Percentiles rank a stretch among this genome's conserved stretches.
phyloP scores from a whole-genome alignment of 2,329 filamentous ascomycete genomes.

The Pseudocercospora vitis region DNA sequence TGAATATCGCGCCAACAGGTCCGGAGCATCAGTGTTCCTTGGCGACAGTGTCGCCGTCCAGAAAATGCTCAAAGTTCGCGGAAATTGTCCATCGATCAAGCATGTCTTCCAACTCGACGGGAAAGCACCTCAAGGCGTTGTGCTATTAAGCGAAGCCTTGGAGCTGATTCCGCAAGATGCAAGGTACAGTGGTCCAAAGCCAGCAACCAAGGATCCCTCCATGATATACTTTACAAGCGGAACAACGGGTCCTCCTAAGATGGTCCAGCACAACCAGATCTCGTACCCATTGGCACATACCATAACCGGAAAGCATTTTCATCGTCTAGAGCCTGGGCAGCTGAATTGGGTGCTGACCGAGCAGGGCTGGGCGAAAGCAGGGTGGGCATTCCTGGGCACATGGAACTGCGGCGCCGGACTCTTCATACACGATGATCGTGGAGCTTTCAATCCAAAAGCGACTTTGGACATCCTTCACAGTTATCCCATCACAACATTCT shows the following conservation, averaged over 20 bases:
- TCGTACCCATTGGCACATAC: constrained; percentile 44
- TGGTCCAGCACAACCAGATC: constrained; percentile 45
- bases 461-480: constrained; percentile 39
- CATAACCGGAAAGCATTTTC: constrained; percentile 44
- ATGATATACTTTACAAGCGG: constrained; percentile 44
- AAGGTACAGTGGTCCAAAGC: constrained; percentile 27
- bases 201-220: constrained; percentile 35
- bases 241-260: constrained; percentile 45
- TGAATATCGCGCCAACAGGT: constrained; percentile 39
- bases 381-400: constrained; percentile 43
- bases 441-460: constrained; percentile 36
- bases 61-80: constrained; percentile 38
- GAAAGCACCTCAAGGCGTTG: constrained; percentile 25
- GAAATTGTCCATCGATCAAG: constrained; percentile 37
- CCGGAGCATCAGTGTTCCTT: constrained; percentile 41
- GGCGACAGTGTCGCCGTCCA: constrained; percentile 40
- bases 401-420: constrained; percentile 46
- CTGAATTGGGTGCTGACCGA: constrained; percentile 45
- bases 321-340: constrained; percentile 39
- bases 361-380: constrained; percentile 47
- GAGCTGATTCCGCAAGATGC: constrained; percentile 30
- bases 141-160: constrained; percentile 33
- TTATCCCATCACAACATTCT: constrained; percentile 45
- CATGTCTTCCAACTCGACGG: constrained; percentile 38
- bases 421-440: constrained; percentile 44